phyloP scores from a whole-genome alignment of 2,329 filamentous ascomycete species.

The Epichloe sibirici region DNA sequence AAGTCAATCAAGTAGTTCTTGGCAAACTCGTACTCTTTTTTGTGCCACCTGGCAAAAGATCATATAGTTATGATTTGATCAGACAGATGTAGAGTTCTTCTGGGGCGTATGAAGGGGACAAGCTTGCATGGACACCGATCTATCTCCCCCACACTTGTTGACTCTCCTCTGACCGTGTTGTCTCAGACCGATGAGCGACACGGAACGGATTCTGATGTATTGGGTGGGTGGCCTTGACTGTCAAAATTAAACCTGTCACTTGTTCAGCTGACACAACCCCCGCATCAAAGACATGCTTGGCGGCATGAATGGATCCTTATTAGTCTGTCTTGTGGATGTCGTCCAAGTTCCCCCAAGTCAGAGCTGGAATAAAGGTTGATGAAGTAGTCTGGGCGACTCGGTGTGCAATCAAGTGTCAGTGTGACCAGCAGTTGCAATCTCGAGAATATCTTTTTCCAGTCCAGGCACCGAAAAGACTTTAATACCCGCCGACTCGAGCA shows the following conservation, averaged over 20 bases:
- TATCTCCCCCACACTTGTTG: not conserved
- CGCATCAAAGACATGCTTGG: not conserved
- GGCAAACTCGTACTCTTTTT: not conserved
- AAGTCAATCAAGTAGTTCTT: not conserved
- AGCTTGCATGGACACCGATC: not conserved
- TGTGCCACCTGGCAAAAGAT: not conserved
- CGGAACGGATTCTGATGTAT: not conserved
- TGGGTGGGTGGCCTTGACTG: not conserved
- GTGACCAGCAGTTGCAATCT: conserved; percentile 76
- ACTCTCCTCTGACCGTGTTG: not conserved
- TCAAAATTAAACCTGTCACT: not conserved
- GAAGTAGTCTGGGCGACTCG: not conserved
- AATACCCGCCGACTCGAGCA: conserved; percentile 61
- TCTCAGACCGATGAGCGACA: not conserved
- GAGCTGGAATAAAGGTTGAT: not conserved
- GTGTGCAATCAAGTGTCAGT: conserved; percentile 7
- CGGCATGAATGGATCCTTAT: not conserved
- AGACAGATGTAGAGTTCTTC: not conserved
- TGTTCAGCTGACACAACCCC: not conserved
- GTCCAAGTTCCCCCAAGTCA: not conserved
- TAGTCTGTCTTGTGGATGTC: not conserved
- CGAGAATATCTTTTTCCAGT: conserved; percentile 68
- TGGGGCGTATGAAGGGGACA: not conserved
- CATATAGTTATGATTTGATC: not conserved
- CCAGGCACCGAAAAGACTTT: conserved; percentile 61